Percentiles rank a stretch among this genome's conserved stretches.
Evolutionary conservation across 805 yeast species (phyloP).

Genomic region (Kuraishia borneana): DNA sequence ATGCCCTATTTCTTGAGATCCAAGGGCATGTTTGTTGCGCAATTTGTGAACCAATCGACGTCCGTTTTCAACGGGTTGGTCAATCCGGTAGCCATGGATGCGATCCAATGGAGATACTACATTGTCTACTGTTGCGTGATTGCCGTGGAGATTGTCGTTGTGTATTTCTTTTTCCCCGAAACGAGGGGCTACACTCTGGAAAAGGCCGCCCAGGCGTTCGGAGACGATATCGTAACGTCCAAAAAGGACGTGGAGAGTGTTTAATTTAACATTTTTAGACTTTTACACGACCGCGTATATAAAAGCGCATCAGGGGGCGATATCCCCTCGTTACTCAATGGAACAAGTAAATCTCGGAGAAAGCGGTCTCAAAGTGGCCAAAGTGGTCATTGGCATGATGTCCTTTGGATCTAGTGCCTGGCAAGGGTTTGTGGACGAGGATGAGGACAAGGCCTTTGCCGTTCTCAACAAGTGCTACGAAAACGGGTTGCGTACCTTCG

Average conservation of each 20-base stretch:
- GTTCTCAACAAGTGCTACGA: slow-evolving; percentile 36
- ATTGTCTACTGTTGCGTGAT: slow-evolving; percentile 21
- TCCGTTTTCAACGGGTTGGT: slow-evolving; percentile 12
- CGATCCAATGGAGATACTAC: slow-evolving; percentile 24
- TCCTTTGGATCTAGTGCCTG: slow-evolving; percentile 38
- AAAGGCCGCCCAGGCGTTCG: slow-evolving; percentile 24
- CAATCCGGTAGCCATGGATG: slow-evolving; percentile 25
- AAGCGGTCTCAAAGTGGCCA: slow-evolving; percentile 38
- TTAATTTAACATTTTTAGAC: no score
- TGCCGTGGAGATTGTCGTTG: slow-evolving; percentile 17
- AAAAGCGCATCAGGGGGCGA: not conserved
- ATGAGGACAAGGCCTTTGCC: slow-evolving; percentile 31
- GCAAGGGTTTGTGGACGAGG: slow-evolving; percentile 24
- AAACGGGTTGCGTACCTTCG: slow-evolving; percentile 35
- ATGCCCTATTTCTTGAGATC: slow-evolving; percentile 19
- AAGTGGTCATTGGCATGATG: slow-evolving; percentile 45
- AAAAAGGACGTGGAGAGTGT: no score
- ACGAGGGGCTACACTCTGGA: slow-evolving; percentile 27
- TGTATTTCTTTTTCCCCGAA: slow-evolving; percentile 23
- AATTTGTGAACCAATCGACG: slow-evolving; percentile 7
- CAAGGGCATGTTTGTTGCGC: slow-evolving; percentile 9
- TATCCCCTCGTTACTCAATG: not conserved
- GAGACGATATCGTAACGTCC: slow-evolving; percentile 8
- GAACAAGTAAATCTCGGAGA: slow-evolving; percentile 23
- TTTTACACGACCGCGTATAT: no score